A percentile compares a stretch with the other conserved stretches of the same genome.
phyloP scores from a whole-genome alignment of 176 grass and related monocot species.

The Oryza punctata region DNA sequence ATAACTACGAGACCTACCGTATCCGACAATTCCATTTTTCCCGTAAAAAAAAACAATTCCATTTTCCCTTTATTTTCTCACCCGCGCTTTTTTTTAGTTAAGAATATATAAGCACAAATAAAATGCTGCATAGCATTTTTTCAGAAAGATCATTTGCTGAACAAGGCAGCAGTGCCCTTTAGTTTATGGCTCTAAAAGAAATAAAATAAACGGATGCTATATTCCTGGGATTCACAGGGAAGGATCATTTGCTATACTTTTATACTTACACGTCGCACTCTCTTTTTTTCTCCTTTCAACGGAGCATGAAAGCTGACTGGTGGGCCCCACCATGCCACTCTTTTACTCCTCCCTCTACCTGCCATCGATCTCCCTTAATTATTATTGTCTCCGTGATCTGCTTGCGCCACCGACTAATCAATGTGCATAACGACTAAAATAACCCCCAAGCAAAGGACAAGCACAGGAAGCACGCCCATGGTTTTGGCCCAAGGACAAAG shows the following conservation, averaged over 20 bases:
- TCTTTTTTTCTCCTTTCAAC: background rate
- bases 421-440: background rate
- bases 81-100: too few species aligned
- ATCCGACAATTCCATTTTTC: too few species aligned
- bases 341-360: background rate
- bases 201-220: too few species aligned
- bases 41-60: too few species aligned
- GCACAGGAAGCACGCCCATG: conserved; percentile 14
- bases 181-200: too few species aligned
- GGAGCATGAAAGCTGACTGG: background rate
- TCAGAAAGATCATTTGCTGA: too few species aligned
- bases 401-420: background rate
- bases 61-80: too few species aligned
- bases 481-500: conserved; percentile 10
- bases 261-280: background rate
- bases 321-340: background rate
- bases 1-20: background rate
- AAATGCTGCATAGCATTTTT: background rate
- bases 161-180: too few species aligned
- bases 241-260: background rate
- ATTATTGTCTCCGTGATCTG: background rate
- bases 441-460: conserved; percentile 17
- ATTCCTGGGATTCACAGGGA: background rate
- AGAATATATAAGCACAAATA: background rate
- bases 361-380: background rate